Evolutionary conservation across 2,329 filamentous ascomycete genomes (phyloP), one percentile per base, ranked within the genome.

Genomic region (Penicillium sp.): DNA sequence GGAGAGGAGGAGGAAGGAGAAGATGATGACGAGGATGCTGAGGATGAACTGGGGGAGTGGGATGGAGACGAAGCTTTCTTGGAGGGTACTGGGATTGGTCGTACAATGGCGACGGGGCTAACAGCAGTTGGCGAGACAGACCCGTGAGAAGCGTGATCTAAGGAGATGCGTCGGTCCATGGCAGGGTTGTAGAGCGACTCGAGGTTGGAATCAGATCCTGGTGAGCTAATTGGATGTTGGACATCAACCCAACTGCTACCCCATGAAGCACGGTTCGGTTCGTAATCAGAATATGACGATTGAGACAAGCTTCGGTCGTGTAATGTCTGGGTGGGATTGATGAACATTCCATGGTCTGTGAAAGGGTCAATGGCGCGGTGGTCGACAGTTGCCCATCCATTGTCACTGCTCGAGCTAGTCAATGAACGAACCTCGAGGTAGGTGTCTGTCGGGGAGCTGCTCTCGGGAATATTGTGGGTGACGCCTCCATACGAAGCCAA

Each of bases 261-360:
- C 77, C 81, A 91, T 71, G 76, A 90, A 70, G 79, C 88, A 69
- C 68, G 82, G 79, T 71, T 84, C 73, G 64, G 76, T 60, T 83
- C 81, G 4, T 86, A 84, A 33, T 92, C 88, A 1, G 89, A 86
- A 63, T 86, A 83, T 1, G 89, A 94, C 2, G 91, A 94, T 66
- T 95, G 90, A 3, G 92, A 96, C 65, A 88, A 86, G 55, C 88
- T 92, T 64, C 92, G 85, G 67, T 96, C 82, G 76, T 97, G 93
- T 52, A 97, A 79, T 1, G 91, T 95, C 75, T 96, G 89, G 60
- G 88, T 85, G 1, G 93, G 93, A 74, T 97, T 96, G 79, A 96
- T 95, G 67, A 96, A 92, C 63, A 89, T 86, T 14, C 77, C 77
- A 58, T 75, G 77, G 42, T 86, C 79, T 47, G 82, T 79, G 42